These are phyloP conservation scores for Cladosporium sp. DNA, from an alignment of 2,329 filamentous ascomycete species.

Conservation along the genomic window DNA sequence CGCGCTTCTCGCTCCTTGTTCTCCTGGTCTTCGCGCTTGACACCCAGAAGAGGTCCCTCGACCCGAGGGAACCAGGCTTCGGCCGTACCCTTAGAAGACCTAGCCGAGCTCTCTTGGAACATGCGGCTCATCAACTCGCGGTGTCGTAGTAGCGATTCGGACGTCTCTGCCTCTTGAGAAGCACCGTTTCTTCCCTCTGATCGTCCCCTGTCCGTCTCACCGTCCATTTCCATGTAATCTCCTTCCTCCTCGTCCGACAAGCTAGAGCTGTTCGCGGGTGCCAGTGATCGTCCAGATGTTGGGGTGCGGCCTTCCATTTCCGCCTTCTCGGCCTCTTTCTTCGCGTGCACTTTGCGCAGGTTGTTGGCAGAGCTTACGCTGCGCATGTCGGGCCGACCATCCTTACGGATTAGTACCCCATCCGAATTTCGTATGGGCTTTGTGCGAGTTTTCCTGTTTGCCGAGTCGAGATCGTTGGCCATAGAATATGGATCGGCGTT, in stretches of 20 bases:
- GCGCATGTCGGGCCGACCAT: slow-evolving; percentile 53
- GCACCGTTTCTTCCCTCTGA: slow-evolving; percentile 6
- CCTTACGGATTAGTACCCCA: slow-evolving; percentile 53
- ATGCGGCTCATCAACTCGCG: slow-evolving; percentile 35
- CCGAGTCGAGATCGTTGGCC: slow-evolving; percentile 20
- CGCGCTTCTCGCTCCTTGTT: slow-evolving; percentile 17
- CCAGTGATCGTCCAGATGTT: slow-evolving; percentile 22
- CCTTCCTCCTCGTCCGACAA: slow-evolving; percentile 19
- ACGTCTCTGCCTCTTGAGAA: slow-evolving; percentile 8
- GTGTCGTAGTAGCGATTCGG: slow-evolving; percentile 21
- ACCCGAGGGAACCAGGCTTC: slow-evolving; percentile 17
- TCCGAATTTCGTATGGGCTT: slow-evolving; percentile 53
- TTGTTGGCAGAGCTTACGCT: slow-evolving; percentile 55
- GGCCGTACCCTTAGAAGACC: slow-evolving; percentile 8
- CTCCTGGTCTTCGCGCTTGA: slow-evolving; percentile 12
- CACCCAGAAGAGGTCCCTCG: slow-evolving; percentile 2
- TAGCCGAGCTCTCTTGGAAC: slow-evolving; percentile 20
- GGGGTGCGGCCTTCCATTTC: slow-evolving; percentile 32
- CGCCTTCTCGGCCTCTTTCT: slow-evolving; percentile 45
- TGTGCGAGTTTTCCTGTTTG: slow-evolving; percentile 49
- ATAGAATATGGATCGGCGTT: slow-evolving; percentile 21
- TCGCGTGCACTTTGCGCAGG: slow-evolving; percentile 52
- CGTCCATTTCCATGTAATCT: slow-evolving; percentile 9
- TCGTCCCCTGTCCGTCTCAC: not conserved
- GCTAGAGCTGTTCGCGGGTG: slow-evolving; percentile 16